Base-by-base conservation (phyloP, 2,329 filamentous ascomycete species). In the Venturiaceae sp. region DNA sequence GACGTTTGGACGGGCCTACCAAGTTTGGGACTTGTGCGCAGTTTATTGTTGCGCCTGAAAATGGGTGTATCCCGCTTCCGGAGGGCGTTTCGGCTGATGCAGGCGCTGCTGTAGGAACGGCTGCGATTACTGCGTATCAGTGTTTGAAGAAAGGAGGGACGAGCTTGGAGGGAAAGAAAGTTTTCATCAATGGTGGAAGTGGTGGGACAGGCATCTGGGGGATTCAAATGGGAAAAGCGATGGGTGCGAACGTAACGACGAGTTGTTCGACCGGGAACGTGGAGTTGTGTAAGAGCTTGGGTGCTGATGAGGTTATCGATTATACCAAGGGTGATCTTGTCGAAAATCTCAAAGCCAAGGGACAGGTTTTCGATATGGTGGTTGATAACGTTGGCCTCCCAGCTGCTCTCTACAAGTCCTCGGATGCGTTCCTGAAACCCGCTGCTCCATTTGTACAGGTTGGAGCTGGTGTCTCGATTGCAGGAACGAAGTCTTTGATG, bases 281-380 rank as follows among this genome's bases (percentile, higher is more conserved):
- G 0, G 76, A 80, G 47, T 67, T 87, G 1, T 83, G 81, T 65
- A 76, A 76, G 60, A 69, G 71, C 2, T 68, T 88, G 1, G 85
- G 85, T 0, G 85, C 85, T 6, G 83, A 87, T 63, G 80, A 83
- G 60, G 77, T 86, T 32, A 74, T 86, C 52, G 81, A 86, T 64
- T 86, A 87, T 66, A 79, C 76, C 19, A 68, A 47, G 16, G 39
- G 19, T 8, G 70, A 84, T 65, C 68, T 85, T 2, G 64, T 76
- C 4, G 70, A 72, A 26, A 67, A 66, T 3, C 68, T 86, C 7
- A 75, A 74, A 60, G 67, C 71, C 0, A 75, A 75, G 37, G 79
- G 80, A 0, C 71, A 70, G 6, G 69, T 78, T 2, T 86, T 78
- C 67, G 72, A 76, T 53, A 71, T 82, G 37, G 73, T 80, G 0